Conservation (phyloP, 129 eudicot genomes). For the Lactuca sativa region DNA sequence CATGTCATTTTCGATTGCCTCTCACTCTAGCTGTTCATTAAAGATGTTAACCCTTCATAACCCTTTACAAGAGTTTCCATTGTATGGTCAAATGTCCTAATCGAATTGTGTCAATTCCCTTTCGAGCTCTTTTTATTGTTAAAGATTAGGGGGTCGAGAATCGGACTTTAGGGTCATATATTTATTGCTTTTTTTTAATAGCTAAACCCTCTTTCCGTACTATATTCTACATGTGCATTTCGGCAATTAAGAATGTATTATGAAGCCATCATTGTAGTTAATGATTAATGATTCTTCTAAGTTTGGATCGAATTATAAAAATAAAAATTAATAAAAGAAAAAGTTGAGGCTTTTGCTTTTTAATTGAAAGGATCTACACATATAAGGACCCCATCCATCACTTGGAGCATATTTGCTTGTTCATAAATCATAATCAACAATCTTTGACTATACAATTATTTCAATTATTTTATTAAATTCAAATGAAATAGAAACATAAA, state of each 20-base stretch:
- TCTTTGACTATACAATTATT: constrained; percentile 33
- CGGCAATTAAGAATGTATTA: not conserved
- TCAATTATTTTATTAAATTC: not conserved
- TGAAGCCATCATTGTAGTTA: not conserved
- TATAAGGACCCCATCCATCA: constrained; percentile 27
- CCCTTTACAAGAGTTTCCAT: not conserved
- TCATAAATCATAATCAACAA: constrained; percentile 30
- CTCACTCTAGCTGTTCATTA: constrained; percentile 1
- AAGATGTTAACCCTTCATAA: constrained; percentile 5
- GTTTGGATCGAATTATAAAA: not conserved
- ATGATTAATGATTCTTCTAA: not conserved
- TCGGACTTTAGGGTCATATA: not conserved
- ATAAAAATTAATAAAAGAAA: not conserved
- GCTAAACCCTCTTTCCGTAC: constrained; percentile 10
- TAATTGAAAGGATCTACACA: constrained; percentile 34
- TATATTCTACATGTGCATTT: not conserved
- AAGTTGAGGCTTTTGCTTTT: constrained; percentile 29
- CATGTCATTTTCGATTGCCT: constrained; percentile 3
- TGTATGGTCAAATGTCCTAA: not conserved
- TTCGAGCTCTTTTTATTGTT: not conserved
- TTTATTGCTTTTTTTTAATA: not conserved
- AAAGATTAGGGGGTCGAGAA: constrained; percentile 1
- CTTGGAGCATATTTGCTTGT: constrained; percentile 35
- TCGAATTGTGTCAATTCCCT: not conserved
- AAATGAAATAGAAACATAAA: not conserved